Base-by-base conservation (phyloP, 2,329 filamentous ascomycete species). In the Colletotrichum eleusines region DNA sequence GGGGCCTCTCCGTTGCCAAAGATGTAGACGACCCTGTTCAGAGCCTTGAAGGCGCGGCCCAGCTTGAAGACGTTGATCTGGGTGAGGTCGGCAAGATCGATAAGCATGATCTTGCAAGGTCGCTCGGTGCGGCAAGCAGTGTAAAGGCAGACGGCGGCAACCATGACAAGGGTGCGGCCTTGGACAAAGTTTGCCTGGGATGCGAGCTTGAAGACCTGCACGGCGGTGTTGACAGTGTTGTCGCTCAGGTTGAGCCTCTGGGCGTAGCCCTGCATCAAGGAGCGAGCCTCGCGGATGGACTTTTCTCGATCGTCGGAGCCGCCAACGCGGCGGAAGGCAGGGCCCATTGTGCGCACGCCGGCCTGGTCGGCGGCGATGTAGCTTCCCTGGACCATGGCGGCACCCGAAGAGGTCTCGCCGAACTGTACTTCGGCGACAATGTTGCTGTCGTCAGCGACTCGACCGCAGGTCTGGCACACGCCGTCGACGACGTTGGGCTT, bases 371-470 rank as follows among this genome's bases (percentile, higher is more conserved):
- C 93, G 64, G 90, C 92, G 72, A 99, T 90, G 78, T 92, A 97
- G 73, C 91, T 95, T 79, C 96, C 96, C 80, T 98, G 94, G 23
- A 98, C 94, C 61, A 97, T 89, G 63, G 95, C 95, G 59, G 93
- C 94, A 76, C 96, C 96, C 42, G 90, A 91, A 0, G 93, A 90
- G 35, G 90, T 92, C 83, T 99, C 95, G 74, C 94, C 94, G 77
- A 98, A 99, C 28, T 91, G 91, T 73, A 98, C 89, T 80, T 99
- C 96, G 59, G 94, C 89, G 69, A 98, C 95, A 73, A 98, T 97
- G 77, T 97, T 94, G 78, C 90, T 91, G 78, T 97, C 92, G 75
- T 93, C 91, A 66, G 95, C 89, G 74, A 97, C 90, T 71, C 90
- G 91, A 86, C 94, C 95, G 80, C 96, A 98, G 57, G 89, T 92